These are phyloP conservation scores for Fusarium nelsonii DNA, from an alignment of 2,329 filamentous ascomycete genomes.

Conservation along the genomic window DNA sequence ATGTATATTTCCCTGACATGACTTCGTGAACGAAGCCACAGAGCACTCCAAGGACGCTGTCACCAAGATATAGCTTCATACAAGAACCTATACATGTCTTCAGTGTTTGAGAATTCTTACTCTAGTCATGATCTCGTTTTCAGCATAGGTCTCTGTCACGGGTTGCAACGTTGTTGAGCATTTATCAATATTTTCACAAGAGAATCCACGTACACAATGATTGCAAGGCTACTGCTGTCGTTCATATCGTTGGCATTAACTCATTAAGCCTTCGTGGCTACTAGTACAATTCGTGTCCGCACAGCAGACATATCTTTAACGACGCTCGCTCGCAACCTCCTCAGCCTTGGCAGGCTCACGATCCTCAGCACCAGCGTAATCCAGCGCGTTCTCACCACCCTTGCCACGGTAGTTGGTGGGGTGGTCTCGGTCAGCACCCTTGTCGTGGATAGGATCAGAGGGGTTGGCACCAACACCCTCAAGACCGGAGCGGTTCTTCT, in stretches of 20 bases:
- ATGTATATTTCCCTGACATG: neutral
- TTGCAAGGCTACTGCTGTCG: neutral
- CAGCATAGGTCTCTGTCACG: too few species aligned
- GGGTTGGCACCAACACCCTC: slow-evolving; percentile 55
- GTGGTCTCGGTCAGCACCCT: slow-evolving; percentile 50
- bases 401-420: slow-evolving; percentile 38
- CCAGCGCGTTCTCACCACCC: slow-evolving; percentile 29
- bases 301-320: slow-evolving; percentile 17
- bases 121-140: neutral
- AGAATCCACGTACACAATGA: neutral
- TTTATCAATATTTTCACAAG: too few species aligned
- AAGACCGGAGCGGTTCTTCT: slow-evolving; percentile 55
- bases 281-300: slow-evolving; percentile 15
- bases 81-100: too few species aligned
- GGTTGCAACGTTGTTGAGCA: neutral
- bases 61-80: too few species aligned
- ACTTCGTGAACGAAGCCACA: neutral
- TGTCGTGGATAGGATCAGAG: slow-evolving; percentile 47
- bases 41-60: neutral
- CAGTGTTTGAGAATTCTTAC: neutral
- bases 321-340: slow-evolving; percentile 42
- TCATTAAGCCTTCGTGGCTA: slow-evolving; percentile 30
- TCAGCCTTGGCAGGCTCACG: slow-evolving; percentile 38
- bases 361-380: slow-evolving; percentile 43
- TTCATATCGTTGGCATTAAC: slow-evolving; percentile 32